Base-by-base conservation (phyloP, 2,329 filamentous ascomycete species). In the Apiospora saccharicola region DNA sequence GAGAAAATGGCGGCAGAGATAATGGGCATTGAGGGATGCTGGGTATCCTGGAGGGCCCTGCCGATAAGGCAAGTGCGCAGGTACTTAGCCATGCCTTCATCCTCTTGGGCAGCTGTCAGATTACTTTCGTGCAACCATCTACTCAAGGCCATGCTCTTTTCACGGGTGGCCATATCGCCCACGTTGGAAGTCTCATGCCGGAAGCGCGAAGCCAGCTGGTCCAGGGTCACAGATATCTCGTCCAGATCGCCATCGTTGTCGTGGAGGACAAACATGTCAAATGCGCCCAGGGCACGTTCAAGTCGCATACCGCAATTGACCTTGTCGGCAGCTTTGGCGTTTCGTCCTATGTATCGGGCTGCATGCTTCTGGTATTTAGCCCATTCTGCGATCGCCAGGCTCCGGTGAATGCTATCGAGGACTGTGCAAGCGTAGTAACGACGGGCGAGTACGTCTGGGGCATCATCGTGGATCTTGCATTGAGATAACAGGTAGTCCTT, bases 1-100 rank as follows among this genome's bases (percentile, higher is more conserved):
- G 93, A 96, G 82, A 92, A 99, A 74, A 98, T 97, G 73, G 92
- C 92, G 71, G 92, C 92, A 1, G 94, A 96, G 74, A 98, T 92
- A 69, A 98, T 87, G 1, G 96, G 96, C 12, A 98, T 86, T 1
- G 95, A 96, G 41, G 93, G 91, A 78, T 97, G 94, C 0, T 89
- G 87, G 8, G 89, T 83, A 69, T 93, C 91, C 47, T 90, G 91
- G 61, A 98, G 85, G 4, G 93, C 94, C 74, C 97, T 87, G 13
- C 94, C 94, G 71, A 99, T 91, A 77, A 98, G 93, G 77, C 94
- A 97, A 81, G 98, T 97, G 74, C 93, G 90, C 72, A 98, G 83
- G 72, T 92, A 91, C 76, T 94, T 91, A 80, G 96, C 98, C 71
- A 92, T 90, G 57, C 85, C 80, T 10, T 90, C 89, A 5, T 86